Conservation (phyloP, 176 grass and related monocot species). For the Raddia distichophylla region DNA sequence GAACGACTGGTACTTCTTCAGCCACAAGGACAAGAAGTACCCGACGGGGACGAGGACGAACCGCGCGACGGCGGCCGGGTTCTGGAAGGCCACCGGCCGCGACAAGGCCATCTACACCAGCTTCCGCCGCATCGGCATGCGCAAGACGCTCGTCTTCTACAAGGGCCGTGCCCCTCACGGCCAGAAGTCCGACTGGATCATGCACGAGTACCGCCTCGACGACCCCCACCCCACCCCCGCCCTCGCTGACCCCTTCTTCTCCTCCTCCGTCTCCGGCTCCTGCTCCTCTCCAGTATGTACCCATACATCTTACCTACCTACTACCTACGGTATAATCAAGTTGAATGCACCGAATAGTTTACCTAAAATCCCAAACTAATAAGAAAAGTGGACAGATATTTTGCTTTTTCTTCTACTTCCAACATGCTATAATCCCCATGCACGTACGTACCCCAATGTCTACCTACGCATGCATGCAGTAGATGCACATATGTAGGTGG, state of each 20-base stretch:
- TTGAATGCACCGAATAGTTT: not conserved
- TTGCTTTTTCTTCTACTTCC: too few species aligned
- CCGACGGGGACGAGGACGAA: conserved; percentile 89
- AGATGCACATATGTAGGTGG: not conserved
- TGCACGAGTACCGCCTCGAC: conserved; percentile 93
- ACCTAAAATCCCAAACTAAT: too few species aligned
- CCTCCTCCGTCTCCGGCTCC: conserved; percentile 27
- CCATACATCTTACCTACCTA: not conserved
- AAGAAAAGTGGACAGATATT: too few species aligned
- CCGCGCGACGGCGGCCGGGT: conserved; percentile 75
- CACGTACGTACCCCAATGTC: not conserved
- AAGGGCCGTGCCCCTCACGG: conserved; percentile 82
- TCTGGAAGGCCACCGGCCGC: conserved; percentile 94
- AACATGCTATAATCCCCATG: not conserved
- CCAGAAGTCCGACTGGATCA: conserved; percentile 91
- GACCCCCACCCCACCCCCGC: conserved; percentile 30
- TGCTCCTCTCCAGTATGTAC: conserved; percentile 54
- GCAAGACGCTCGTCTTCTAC: conserved; percentile 96
- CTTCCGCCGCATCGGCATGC: conserved; percentile 70
- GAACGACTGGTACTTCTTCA: conserved; percentile 96
- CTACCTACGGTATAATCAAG: too few species aligned
- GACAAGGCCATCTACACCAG: conserved; percentile 79
- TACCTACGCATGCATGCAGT: not conserved
- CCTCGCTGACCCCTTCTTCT: not conserved
- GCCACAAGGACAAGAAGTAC: conserved; percentile 97